These are phyloP conservation scores for Phoma sp. DNA, from an alignment of 2,329 filamentous ascomycete genomes.

Conservation along the genomic window DNA sequence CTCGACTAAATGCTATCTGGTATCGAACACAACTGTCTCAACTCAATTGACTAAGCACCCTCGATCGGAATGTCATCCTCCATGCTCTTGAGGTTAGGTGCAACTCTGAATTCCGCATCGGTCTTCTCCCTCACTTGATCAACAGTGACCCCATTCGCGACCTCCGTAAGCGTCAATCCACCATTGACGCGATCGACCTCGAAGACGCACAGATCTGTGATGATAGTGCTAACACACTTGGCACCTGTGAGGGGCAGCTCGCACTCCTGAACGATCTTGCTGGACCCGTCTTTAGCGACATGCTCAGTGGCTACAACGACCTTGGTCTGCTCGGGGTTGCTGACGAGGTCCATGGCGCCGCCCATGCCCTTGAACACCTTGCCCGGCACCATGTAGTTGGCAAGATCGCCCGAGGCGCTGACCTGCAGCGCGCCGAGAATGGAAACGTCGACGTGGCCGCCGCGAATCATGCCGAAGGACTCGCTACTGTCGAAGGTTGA, in stretches of 20 bases:
- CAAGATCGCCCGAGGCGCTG: conserved; percentile 76
- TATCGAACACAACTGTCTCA: neutral
- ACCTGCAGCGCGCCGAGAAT: conserved; percentile 93
- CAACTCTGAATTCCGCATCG: conserved; percentile 79
- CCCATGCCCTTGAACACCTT: conserved; percentile 89
- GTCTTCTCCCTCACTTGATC: conserved; percentile 89
- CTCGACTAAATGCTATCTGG: neutral
- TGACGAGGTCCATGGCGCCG: conserved; percentile 89
- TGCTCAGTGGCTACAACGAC: conserved; percentile 95
- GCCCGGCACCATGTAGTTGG: conserved; percentile 91
- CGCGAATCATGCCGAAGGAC: conserved; percentile 92
- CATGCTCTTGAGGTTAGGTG: conserved; percentile 82
- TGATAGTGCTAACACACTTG: conserved; percentile 47
- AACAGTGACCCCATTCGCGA: conserved; percentile 83
- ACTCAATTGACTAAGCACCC: neutral
- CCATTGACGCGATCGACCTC: conserved; percentile 74
- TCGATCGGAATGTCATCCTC: conserved; percentile 22
- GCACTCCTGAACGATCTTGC: conserved; percentile 82
- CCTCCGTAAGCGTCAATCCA: conserved; percentile 74
- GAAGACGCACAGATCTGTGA: conserved; percentile 50
- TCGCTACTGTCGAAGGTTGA: conserved; percentile 85
- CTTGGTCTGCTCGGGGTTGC: conserved; percentile 80
- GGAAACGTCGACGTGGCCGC: conserved; percentile 82
- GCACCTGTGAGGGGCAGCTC: conserved; percentile 47
- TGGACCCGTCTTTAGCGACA: conserved; percentile 87